Percentiles rank a stretch among this genome's conserved stretches.
These are phyloP conservation scores for Boletus pseudo-olivaceus DNA, from an alignment of 768 basidiomycete genomes.

Conservation along the genomic window DNA sequence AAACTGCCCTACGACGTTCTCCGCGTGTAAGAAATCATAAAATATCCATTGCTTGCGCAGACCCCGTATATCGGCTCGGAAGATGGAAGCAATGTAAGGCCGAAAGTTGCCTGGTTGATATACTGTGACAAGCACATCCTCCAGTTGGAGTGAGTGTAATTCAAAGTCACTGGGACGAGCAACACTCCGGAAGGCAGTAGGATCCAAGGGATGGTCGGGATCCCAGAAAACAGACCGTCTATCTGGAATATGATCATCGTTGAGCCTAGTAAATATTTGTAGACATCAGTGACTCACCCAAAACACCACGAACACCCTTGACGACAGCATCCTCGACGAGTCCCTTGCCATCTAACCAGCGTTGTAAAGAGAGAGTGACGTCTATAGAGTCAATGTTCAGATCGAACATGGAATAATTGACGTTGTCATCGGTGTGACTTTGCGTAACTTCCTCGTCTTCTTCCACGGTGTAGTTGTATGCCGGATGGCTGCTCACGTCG, in stretches of 20 bases:
- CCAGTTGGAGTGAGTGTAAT: constrained; percentile 81
- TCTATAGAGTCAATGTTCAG: constrained; percentile 93
- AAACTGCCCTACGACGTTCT: constrained; percentile 94
- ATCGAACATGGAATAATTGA: constrained; percentile 88
- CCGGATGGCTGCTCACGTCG: constrained; percentile 74
- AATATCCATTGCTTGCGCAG: constrained; percentile 94
- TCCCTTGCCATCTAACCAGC: constrained; percentile 96
- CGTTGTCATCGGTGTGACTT: constrained; percentile 47
- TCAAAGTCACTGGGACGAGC: constrained; percentile 85
- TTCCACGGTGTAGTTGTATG: constrained; percentile 58
- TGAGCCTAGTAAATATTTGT: background rate
- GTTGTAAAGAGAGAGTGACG: constrained; percentile 84
- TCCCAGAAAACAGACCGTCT: constrained; percentile 86
- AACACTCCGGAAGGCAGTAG: constrained; percentile 74
- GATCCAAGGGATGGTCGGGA: constrained; percentile 74
- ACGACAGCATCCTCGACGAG: constrained; percentile 87
- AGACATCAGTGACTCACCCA: constrained; percentile 52
- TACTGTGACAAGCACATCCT: constrained; percentile 91
- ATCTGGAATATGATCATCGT: constrained; percentile 46
- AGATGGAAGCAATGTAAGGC: constrained; percentile 89
- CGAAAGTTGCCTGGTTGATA: constrained; percentile 92
- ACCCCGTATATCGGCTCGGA: constrained; percentile 80
- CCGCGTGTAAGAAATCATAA: constrained; percentile 87
- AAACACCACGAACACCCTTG: constrained; percentile 89
- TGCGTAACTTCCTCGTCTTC: constrained; percentile 47